Conservation (phyloP, 2,329 filamentous ascomycete genomes). For the Colletotrichum tabaci region DNA sequence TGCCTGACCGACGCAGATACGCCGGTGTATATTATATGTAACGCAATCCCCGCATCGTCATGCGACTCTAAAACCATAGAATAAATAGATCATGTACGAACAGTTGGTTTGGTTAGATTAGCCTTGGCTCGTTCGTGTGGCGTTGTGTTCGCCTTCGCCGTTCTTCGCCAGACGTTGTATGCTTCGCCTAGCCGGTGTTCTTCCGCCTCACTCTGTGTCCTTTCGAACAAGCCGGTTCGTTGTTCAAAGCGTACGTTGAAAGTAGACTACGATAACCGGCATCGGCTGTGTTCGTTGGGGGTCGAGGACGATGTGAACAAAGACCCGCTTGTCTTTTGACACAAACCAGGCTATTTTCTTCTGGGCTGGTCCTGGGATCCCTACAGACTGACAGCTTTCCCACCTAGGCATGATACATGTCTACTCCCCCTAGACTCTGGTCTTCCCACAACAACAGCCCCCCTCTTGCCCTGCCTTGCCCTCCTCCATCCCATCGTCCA, state of each 20-base stretch:
- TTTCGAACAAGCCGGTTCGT: too few relatives aligned
- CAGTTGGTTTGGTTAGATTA: too few relatives aligned
- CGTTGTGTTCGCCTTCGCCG: background rate
- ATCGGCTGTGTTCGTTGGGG: background rate
- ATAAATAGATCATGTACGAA: slow-evolving; percentile 15
- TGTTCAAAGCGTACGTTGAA: too few relatives aligned
- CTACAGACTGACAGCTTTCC: background rate
- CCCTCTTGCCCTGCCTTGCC: background rate
- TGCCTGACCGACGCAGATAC: slow-evolving; percentile 1
- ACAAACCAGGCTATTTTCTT: too few relatives aligned
- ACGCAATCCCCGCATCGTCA: background rate
- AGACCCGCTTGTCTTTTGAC: too few relatives aligned
- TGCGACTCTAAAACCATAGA: slow-evolving; percentile 3
- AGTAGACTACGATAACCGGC: too few relatives aligned
- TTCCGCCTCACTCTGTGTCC: background rate
- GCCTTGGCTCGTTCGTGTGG: too few relatives aligned
- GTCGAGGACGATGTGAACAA: background rate
- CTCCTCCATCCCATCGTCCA: background rate
- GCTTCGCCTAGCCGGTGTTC: background rate
- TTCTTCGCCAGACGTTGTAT: background rate
- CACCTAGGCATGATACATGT: background rate
- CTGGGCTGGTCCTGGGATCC: too few relatives aligned
- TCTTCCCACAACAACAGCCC: background rate
- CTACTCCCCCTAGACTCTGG: background rate
- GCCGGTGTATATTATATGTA: slow-evolving; percentile 13